Evolutionary conservation across 2,329 filamentous ascomycete genomes (phyloP), one percentile per base, ranked within the genome.

Genomic region (Epichloe brachyelytri): DNA sequence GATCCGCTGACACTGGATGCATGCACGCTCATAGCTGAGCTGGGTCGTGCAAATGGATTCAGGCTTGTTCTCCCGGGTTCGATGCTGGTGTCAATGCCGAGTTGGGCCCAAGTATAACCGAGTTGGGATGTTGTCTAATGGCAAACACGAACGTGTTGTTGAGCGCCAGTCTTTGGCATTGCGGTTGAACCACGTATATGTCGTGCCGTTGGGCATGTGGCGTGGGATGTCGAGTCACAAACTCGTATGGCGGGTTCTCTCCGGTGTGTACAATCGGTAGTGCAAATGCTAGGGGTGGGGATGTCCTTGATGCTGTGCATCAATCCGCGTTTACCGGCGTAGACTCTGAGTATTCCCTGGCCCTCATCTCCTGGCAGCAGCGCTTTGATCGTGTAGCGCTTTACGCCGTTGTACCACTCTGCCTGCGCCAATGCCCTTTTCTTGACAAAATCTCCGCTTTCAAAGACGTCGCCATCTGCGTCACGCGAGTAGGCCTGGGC

Each of bases 71-170:
- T 67, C 6, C 72, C 3, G 71, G 68, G 54, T 75, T 75, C 46
- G 71, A 73, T 5, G 72, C 66, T 5, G 74, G 71, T 10, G 72
- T 72, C 54, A 74, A 62, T 2, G 60, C 61, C 26, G 67, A 71
- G 30, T 63, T 60, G 3, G 58, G 49, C 6, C 61, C 64, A 41
- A 55, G 62, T 0, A 62, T 56, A 1, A 66, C 54, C 0, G 88
- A 85, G 64, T 71, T 75, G 0, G 90, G 87, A 63, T 98, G 90
- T 63, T 98, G 93, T 44, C 93, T 86, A 54, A 98, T 86, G 49
- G 86, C 86, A 66, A 98, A 98, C 30, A 98, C 91, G 63, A 96
- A 98, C 0, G 93, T 98, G 65, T 98, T 97, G 72, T 97, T 96
- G 51, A 95, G 75, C 1, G 88, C 90, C 30, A 98, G 74, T 26